Conservation (phyloP, 2,329 filamentous ascomycete genomes). For the Ambrosiella xylebori region DNA sequence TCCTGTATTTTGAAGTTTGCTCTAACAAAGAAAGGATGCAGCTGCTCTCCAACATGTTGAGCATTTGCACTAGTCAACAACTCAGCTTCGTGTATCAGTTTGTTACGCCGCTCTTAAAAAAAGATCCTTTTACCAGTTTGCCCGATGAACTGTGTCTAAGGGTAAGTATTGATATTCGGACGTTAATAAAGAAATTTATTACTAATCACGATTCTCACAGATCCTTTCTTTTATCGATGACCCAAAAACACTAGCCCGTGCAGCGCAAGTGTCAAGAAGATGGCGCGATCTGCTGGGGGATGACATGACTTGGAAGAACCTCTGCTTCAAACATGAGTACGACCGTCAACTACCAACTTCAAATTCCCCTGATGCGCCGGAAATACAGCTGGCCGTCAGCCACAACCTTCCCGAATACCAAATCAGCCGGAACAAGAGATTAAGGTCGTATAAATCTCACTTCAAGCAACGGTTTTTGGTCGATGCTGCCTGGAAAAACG, state of each 20-base stretch:
- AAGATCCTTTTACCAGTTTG: slow-evolving; percentile 83
- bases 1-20: slow-evolving; percentile 63
- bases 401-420: slow-evolving; percentile 16
- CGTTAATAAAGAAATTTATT: not conserved
- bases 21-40: slow-evolving; percentile 60
- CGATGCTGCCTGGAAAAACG: slow-evolving; percentile 88
- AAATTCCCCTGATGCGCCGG: not conserved
- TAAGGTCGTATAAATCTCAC: slow-evolving; percentile 81
- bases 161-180: slow-evolving; percentile 27
- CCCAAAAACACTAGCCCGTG: slow-evolving; percentile 77
- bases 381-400: slow-evolving; percentile 12
- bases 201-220: slow-evolving; percentile 26
- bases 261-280: slow-evolving; percentile 86
- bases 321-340: slow-evolving; percentile 93
- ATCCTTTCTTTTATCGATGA: slow-evolving; percentile 95
- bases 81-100: slow-evolving; percentile 93
- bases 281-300: slow-evolving; percentile 91
- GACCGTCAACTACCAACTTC: slow-evolving; percentile 39
- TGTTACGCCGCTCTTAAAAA: slow-evolving; percentile 83
- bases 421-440: slow-evolving; percentile 31
- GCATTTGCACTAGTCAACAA: slow-evolving; percentile 86
- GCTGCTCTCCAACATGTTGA: slow-evolving; percentile 73
- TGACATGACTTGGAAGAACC: slow-evolving; percentile 94
- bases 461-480: slow-evolving; percentile 97
- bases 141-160: slow-evolving; percentile 85